A percentile compares a stretch with the other conserved stretches of the same genome.
Evolutionary conservation across 768 basidiomycete species (phyloP).

Genomic region (Kwoniella pini): DNA sequence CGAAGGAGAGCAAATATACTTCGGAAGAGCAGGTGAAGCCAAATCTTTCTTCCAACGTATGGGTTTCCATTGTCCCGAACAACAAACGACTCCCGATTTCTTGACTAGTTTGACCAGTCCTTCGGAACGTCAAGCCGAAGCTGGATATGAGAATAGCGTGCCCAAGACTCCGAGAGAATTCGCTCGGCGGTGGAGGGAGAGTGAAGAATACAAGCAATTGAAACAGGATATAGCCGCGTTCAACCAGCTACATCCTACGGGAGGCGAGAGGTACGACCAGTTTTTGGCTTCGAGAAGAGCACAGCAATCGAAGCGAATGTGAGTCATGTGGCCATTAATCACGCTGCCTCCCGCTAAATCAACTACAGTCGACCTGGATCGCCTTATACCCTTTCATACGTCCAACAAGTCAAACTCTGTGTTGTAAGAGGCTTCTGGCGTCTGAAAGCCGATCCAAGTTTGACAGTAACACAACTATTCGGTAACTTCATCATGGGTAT

Average conservation of each 20-base stretch:
- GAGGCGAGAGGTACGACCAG: slow-evolving; percentile 60
- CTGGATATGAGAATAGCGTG: slow-evolving; percentile 64
- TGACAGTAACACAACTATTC: slow-evolving; percentile 50
- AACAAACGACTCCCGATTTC: slow-evolving; percentile 61
- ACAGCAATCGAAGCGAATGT: slow-evolving; percentile 71
- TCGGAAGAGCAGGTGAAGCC: slow-evolving; percentile 57
- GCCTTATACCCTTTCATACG: slow-evolving; percentile 59
- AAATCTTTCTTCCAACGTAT: slow-evolving; percentile 58
- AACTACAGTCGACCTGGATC: slow-evolving; percentile 51
- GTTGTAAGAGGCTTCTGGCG: slow-evolving; percentile 59
- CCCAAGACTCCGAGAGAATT: slow-evolving; percentile 70
- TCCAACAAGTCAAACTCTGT: slow-evolving; percentile 59
- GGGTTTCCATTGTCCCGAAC: slow-evolving; percentile 59
- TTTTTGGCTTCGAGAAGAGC: slow-evolving; percentile 70
- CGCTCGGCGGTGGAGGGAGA: slow-evolving; percentile 58
- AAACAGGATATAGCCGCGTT: slow-evolving; percentile 62
- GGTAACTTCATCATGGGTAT: slow-evolving; percentile 50
- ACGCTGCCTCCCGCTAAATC: slow-evolving; percentile 70
- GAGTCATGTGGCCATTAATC: slow-evolving; percentile 67
- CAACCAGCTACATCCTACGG: slow-evolving; percentile 57
- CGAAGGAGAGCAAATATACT: slow-evolving; percentile 61
- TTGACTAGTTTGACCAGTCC: slow-evolving; percentile 65
- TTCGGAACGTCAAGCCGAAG: slow-evolving; percentile 77
- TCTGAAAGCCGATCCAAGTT: slow-evolving; percentile 57
- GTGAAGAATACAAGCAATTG: slow-evolving; percentile 61